phyloP scores from a whole-genome alignment of 1,139 yeast species.

The Diutina rugosa region DNA sequence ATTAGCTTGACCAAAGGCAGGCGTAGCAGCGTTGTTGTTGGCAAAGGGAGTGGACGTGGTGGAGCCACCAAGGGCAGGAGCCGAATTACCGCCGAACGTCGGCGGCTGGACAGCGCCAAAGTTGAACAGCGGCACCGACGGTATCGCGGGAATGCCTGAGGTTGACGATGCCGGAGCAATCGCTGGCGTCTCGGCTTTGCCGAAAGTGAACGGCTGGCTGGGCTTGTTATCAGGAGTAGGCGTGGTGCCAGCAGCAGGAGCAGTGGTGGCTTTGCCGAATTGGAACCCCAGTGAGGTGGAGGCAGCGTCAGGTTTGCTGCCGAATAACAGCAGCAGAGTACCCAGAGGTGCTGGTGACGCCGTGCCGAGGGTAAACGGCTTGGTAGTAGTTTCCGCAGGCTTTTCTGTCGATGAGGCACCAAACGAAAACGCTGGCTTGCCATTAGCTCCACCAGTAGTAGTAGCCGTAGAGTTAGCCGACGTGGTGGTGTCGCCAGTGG shows the following conservation, averaged over 20 bases:
- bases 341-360: neutral
- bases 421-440: constrained; percentile 1
- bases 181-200: neutral
- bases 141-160: neutral
- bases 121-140: neutral
- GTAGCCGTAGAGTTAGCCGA: neutral
- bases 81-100: neutral
- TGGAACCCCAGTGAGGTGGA: neutral
- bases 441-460: neutral
- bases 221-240: neutral
- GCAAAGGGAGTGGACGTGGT: neutral
- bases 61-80: neutral
- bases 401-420: neutral
- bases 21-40: neutral
- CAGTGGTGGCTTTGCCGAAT: neutral
- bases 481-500: neutral
- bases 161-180: neutral
- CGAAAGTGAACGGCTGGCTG: neutral
- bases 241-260: neutral
- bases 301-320: neutral
- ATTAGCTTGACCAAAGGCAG: neutral
- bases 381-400: neutral
- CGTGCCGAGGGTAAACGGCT: neutral
- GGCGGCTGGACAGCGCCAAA: neutral
- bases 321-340: neutral